A percentile compares a stretch with the other conserved stretches of the same genome.
Evolutionary conservation across 495 filamentous ascomycete genomes (phyloP).

Genomic region (Niebla homalea): DNA sequence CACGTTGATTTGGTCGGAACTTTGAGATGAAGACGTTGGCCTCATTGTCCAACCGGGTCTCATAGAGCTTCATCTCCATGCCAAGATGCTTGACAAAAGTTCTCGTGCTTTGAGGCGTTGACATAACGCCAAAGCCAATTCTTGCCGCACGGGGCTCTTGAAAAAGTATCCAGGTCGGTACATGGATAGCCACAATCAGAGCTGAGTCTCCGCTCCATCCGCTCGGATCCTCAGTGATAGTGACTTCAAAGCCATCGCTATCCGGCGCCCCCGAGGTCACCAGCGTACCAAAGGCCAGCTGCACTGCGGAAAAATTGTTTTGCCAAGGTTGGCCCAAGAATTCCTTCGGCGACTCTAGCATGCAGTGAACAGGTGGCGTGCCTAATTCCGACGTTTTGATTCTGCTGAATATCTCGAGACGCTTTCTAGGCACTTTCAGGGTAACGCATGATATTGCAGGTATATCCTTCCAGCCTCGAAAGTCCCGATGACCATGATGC

Average conservation of each 20-base stretch:
- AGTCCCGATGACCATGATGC: background rate
- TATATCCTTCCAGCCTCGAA: slow-evolving; percentile 20
- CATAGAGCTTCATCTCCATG: slow-evolving; percentile 13
- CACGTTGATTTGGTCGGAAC: slow-evolving; percentile 17
- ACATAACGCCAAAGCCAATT: slow-evolving; percentile 16
- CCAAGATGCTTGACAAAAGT: slow-evolving; percentile 11
- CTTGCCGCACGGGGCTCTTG: slow-evolving; percentile 11
- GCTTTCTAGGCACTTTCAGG: slow-evolving; percentile 20
- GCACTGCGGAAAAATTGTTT: slow-evolving; percentile 19
- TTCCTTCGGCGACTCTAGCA: slow-evolving; percentile 9
- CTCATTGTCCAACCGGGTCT: slow-evolving; percentile 15
- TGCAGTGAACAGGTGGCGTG: slow-evolving; percentile 17
- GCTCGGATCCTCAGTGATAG: slow-evolving; percentile 16
- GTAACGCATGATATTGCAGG: slow-evolving; percentile 25
- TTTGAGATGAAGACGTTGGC: slow-evolving; percentile 25
- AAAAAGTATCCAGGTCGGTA: slow-evolving; percentile 20
- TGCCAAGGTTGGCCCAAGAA: slow-evolving; percentile 9
- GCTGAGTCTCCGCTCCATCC: slow-evolving; percentile 25
- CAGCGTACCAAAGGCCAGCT: slow-evolving; percentile 24
- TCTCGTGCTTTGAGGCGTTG: background rate
- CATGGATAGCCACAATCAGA: slow-evolving; percentile 29
- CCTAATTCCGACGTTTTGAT: slow-evolving; percentile 6
- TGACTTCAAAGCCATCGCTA: slow-evolving; percentile 18
- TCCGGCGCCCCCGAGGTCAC: slow-evolving; percentile 14
- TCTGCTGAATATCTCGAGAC: slow-evolving; percentile 10